phyloP scores from a whole-genome alignment of 805 yeast species.

The Nakazawaea populi region DNA sequence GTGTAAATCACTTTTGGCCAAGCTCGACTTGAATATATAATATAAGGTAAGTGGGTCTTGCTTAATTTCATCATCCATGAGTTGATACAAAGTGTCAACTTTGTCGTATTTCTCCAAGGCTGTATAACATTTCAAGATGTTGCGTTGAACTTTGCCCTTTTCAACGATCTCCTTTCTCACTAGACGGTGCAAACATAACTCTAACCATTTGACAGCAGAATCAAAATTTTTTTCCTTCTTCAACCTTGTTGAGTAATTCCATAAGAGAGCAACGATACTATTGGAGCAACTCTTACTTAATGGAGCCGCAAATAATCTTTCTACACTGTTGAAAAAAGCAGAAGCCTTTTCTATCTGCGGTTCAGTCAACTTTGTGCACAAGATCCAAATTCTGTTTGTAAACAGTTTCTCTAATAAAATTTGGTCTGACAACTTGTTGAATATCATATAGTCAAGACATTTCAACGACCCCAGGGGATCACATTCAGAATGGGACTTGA shows the following conservation, averaged over 20 bases:
- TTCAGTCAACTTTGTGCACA: conserved; percentile 15
- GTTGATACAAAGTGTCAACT: conserved; percentile 17
- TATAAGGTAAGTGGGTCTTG: conserved; percentile 25
- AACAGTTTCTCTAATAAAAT: conserved; percentile 16
- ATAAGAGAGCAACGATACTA: conserved; percentile 28
- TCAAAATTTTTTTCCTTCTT: conserved; percentile 16
- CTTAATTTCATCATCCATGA: conserved; percentile 19
- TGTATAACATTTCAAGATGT: conserved; percentile 24
- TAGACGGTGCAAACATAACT: conserved; percentile 12
- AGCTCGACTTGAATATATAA: conserved; percentile 21
- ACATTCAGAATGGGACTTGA: conserved; percentile 21
- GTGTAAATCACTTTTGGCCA: conserved; percentile 13
- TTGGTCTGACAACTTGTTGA: conserved; percentile 25
- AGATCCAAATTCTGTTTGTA: conserved; percentile 23
- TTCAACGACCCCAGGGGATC: conserved; percentile 23
- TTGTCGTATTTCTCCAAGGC: conserved; percentile 16
- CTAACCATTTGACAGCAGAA: conserved; percentile 14
- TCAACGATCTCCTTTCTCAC: conserved; percentile 21
- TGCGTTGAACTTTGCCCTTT: conserved; percentile 30
- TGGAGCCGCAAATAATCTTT: conserved; percentile 19
- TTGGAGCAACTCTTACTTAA: conserved; percentile 25
- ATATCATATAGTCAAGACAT: conserved; percentile 28
- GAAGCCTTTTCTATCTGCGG: conserved; percentile 15
- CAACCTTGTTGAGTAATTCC: conserved; percentile 31
- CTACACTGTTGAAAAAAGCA: conserved; percentile 20